Base-by-base conservation (phyloP, 108 stramenopile species). In the Fistulifera solaris region DNA sequence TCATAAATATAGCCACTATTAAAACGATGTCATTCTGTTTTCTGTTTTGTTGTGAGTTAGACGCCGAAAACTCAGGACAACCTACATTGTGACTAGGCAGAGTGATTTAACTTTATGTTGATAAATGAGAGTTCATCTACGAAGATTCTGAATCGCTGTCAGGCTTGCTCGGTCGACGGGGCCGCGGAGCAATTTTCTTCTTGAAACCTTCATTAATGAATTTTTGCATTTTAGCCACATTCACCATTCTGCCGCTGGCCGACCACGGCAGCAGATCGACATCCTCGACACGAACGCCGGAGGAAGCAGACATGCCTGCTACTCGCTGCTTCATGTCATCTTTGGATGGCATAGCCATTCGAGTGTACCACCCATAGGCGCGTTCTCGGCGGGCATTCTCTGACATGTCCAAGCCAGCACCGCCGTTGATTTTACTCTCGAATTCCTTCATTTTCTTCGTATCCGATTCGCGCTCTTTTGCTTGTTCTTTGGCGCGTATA, bases 221-320 rank as follows among this genome's bases (percentile, higher is more conserved):
- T 24, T 50, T 50, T 12, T 50, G 49, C 23, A 50, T 26, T 50
- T 54, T 54, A 28, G 28, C 17, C 27, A 38, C 28, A 18, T 54
- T 54, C 27, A 54, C 31, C 35, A 54, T 38, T 5, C 27, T 31
- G 4, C 53, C 53, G 19, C n/a, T 54, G 31, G 19, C 25, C 2
- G 26, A 31, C 53, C 53, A 54, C 8, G 53, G 53, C 28, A 54
- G 28, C 35, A 54, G 19, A 13, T 54, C 53, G 18, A 54, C 17
- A 13, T 54, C 53, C 38, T 54, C 27, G 18, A 24, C 49, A 17
- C 27, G 25, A 13, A 54, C 17, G 31, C 28, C 38, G 4, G 16
- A 17, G 4, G 21, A 21, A 45, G 16, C 21, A 2, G 26, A 2
- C 53, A 54, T 54, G 15, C 18, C 14, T 18, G 25, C 28, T 10